phyloP scores from a whole-genome alignment of 192 early-diverging fungal genomes.

The Gamsiella multidivaricata region DNA sequence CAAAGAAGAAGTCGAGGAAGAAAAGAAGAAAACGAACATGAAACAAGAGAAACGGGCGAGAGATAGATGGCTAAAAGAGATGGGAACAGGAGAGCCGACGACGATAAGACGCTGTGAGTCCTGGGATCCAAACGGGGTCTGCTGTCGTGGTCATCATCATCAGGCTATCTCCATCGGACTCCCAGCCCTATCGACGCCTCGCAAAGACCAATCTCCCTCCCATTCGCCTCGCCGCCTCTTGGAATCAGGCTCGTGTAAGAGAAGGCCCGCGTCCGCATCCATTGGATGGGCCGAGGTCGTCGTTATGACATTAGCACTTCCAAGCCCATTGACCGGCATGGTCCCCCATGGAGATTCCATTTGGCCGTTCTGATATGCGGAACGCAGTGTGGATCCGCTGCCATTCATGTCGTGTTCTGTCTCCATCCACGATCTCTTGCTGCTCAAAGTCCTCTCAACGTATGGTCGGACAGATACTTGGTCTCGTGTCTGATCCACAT shows the following conservation, averaged over 20 bases:
- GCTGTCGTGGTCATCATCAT: not conserved
- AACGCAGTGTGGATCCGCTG: not conserved
- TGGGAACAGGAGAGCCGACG: not conserved
- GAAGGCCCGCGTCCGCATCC: not conserved
- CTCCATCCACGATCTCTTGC: slow-evolving; percentile 22
- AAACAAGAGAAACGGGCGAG: not conserved
- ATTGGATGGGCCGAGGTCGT: not conserved
- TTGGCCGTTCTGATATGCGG: not conserved
- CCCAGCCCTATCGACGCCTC: not conserved
- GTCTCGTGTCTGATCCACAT: not conserved
- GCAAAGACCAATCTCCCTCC: slow-evolving; percentile 14
- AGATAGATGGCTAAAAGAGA: too few species aligned
- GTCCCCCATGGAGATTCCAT: not conserved
- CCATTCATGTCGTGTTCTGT: slow-evolving; percentile 14
- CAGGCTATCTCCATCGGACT: slow-evolving; percentile 41
- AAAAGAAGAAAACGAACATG: not conserved
- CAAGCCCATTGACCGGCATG: not conserved
- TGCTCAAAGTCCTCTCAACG: slow-evolving; percentile 9
- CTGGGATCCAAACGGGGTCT: too few species aligned
- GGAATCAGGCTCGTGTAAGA: slow-evolving; percentile 8
- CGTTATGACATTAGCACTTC: not conserved
- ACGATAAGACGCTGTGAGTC: too few species aligned
- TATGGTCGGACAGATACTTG: not conserved
- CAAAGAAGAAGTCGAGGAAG: not conserved
- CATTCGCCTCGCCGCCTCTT: slow-evolving; percentile 33